Conservation (phyloP, 1,139 yeast genomes). For the Blastobotrys ciferrii region DNA sequence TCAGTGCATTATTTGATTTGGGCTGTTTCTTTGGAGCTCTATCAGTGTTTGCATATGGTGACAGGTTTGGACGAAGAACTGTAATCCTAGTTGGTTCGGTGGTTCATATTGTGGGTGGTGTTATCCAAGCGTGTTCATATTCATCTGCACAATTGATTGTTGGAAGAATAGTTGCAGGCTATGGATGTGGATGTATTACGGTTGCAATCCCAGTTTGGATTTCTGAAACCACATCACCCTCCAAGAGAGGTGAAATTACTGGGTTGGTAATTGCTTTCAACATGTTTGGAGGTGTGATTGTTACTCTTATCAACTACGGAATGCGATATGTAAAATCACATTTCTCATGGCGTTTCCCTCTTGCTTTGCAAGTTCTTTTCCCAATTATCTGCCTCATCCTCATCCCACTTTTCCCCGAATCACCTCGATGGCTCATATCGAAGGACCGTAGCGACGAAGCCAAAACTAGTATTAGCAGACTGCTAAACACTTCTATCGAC, state of each 20-base stretch:
- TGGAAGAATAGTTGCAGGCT: conserved; percentile 72
- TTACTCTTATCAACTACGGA: conserved; percentile 69
- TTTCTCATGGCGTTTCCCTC: conserved; percentile 43
- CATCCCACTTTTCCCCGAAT: conserved; percentile 42
- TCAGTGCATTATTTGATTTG: conserved; percentile 17
- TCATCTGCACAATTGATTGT: conserved; percentile 68
- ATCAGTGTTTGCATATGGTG: conserved; percentile 10
- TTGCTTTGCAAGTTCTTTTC: conserved; percentile 16
- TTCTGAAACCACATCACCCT: conserved; percentile 23
- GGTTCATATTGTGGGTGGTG: conserved; percentile 18
- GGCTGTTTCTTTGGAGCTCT: conserved; percentile 18
- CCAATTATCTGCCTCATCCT: conserved; percentile 13
- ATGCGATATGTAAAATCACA: conserved; percentile 44
- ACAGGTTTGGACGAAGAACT: conserved; percentile 11
- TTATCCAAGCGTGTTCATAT: conserved; percentile 72
- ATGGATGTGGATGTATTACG: conserved; percentile 31
- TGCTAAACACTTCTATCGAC: conserved; percentile 5
- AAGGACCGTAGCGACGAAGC: conserved; percentile 17
- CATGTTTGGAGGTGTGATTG: conserved; percentile 59
- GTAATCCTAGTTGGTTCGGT: conserved; percentile 12
- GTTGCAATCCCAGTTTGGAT: conserved; percentile 24
- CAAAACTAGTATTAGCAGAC: conserved; percentile 4
- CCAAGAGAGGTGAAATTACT: conserved; percentile 19
- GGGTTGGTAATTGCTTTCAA: conserved; percentile 60
- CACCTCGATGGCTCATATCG: conserved; percentile 37